phyloP scores from a whole-genome alignment of 2,329 filamentous ascomycete genomes.

The Pestalotiopsis sp. region DNA sequence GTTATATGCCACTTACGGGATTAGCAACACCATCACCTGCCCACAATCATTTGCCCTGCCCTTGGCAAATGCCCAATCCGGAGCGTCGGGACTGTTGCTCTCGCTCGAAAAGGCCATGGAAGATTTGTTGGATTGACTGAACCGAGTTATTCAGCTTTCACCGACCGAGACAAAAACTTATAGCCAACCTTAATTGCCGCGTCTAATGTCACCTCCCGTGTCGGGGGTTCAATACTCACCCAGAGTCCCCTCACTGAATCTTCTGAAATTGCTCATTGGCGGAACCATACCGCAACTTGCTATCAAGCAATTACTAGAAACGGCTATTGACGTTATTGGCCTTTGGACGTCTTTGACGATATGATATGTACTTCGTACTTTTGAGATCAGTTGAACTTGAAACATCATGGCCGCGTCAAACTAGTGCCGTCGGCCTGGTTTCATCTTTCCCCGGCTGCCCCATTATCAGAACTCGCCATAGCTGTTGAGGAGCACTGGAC shows the following conservation, averaged over 20 bases:
- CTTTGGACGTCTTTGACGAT: neutral
- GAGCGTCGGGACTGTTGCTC: neutral
- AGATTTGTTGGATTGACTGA: neutral
- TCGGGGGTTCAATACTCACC: neutral
- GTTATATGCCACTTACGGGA: constrained; percentile 1
- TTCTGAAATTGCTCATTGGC: neutral
- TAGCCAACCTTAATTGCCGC: neutral
- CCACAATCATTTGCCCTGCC: neutral
- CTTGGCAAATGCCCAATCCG: constrained; percentile 1
- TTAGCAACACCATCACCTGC: neutral
- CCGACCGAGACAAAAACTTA: neutral
- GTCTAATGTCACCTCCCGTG: neutral
- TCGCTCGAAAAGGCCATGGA: neutral
- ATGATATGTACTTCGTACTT: neutral
- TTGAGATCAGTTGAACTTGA: constrained; percentile 1
- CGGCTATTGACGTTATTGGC: neutral
- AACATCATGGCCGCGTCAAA: neutral
- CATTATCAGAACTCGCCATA: neutral
- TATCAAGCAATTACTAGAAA: neutral
- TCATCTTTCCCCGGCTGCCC: neutral
- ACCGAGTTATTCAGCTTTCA: neutral
- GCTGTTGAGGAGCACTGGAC: neutral
- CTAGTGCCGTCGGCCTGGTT: constrained; percentile 5
- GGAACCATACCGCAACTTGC: neutral
- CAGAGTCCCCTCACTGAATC: neutral